Percentiles rank a stretch among this genome's conserved stretches.
Evolutionary conservation across 805 yeast genomes (phyloP).

Genomic region (Pichia phayaonensis): DNA sequence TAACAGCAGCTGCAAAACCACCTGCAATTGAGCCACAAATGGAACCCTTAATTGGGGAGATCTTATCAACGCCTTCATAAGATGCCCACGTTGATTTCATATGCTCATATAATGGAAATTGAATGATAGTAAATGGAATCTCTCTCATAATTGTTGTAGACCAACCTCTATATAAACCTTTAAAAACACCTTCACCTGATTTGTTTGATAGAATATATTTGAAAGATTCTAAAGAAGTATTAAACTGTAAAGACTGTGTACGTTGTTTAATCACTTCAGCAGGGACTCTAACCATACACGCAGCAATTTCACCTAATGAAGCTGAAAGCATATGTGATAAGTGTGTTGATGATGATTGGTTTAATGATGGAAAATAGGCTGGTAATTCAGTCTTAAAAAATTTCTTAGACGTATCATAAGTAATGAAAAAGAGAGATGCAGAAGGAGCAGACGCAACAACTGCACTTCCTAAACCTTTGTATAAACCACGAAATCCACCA

Average conservation of each 20-base stretch:
- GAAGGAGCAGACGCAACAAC: conserved; percentile 93
- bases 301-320: conserved; percentile 84
- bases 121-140: conserved; percentile 93
- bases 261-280: conserved; percentile 95
- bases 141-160: conserved; percentile 87
- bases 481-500: conserved; percentile 91
- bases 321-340: conserved; percentile 81
- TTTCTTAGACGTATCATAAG: conserved; percentile 71
- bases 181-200: conserved; percentile 68
- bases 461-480: conserved; percentile 88
- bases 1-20: conserved; percentile 71
- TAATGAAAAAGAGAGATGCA: conserved; percentile 68
- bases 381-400: conserved; percentile 20
- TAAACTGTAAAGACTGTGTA: conserved; percentile 65
- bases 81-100: conserved; percentile 56
- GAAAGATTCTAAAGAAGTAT: conserved; percentile 61
- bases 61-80: conserved; percentile 32
- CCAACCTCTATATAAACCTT: conserved; percentile 91
- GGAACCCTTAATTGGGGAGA: conserved; percentile 71
- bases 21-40: conserved; percentile 79
- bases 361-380: conserved; percentile 12
- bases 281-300: conserved; percentile 92
- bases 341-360: conserved; percentile 27
- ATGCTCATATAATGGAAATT: conserved; percentile 87
- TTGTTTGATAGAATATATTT: conserved; percentile 51